Evolutionary conservation across 495 filamentous ascomycete species (phyloP), one percentile per base, ranked within the genome.

Genomic region (Tuber aestivum): DNA sequence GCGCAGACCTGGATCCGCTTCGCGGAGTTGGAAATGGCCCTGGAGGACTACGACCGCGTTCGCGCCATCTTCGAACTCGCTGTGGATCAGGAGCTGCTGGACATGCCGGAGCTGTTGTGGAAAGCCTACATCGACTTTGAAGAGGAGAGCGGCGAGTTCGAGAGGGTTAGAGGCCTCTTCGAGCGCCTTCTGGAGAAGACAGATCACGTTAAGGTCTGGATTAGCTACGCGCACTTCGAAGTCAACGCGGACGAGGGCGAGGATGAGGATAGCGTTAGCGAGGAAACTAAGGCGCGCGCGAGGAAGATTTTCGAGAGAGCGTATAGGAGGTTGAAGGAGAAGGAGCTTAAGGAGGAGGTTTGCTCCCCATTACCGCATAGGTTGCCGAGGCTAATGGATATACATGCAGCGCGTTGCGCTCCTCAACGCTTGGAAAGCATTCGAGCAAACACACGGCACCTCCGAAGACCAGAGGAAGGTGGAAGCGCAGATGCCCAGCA

Each of bases 91-190:
- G 87, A 91, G 27, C 86, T 89, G 9, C 85, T 99, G n/a, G 96
- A 99, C 83, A 99, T 98, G 95, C 95, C 95, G 7, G 95, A 99
- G 85, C 85, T 97, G 74, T 85, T 99, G 18, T 99, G 95, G 95
- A 97, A 97, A 84, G 89, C 92, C 3, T 99, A 97, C 83, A 97
- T 99, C 81, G 94, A 98, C 85, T 99, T 98, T 81, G 96, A 98
- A 84, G 95, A 97, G 82, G 92, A 96, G 76, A 92, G 94, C 83
- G 92, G 91, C 73, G 93, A 97, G 84, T 97, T 93, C 84, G 94
- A 93, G 42, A 87, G 89, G 44, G 91, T 93, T 2, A 87, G 95
- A 69, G 83, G 86, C n/a, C 85, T 99, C 71, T 99, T 98, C 85
- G 95, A 98, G 85, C 89, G 95, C 38, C 87, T 99, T 37, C 87